A percentile compares a stretch with the other conserved stretches of the same genome.
Evolutionary conservation across 495 filamentous ascomycete species (phyloP).

Genomic region (Tetracladium setigerum): DNA sequence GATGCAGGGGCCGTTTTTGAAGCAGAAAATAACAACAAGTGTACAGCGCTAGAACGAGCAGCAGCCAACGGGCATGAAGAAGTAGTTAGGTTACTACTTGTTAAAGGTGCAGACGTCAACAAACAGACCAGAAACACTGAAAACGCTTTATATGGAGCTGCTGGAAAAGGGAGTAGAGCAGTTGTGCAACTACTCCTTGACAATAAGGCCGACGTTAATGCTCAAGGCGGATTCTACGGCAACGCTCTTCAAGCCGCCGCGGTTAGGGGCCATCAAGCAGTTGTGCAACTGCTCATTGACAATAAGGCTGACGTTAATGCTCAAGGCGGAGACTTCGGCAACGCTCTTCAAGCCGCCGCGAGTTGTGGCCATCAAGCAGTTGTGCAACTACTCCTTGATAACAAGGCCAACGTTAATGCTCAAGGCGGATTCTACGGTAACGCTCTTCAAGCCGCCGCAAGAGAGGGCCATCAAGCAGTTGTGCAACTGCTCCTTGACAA

Average conservation of each 20-base stretch:
- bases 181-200: slow-evolving; percentile 18
- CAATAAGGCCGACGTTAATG: slow-evolving; percentile 19
- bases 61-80: slow-evolving; percentile 11
- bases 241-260: slow-evolving; percentile 19
- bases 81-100: slow-evolving; percentile 16
- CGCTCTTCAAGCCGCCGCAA: slow-evolving; percentile 10
- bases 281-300: slow-evolving; percentile 19
- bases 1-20: slow-evolving; percentile 17
- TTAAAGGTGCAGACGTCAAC: slow-evolving; percentile 20
- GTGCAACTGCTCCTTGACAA: slow-evolving; percentile 19
- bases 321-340: slow-evolving; percentile 8
- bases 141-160: slow-evolving; percentile 21
- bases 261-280: slow-evolving; percentile 9
- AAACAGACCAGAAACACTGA: slow-evolving; percentile 2
- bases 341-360: slow-evolving; percentile 17
- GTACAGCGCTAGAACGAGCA: slow-evolving; percentile 17
- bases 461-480: slow-evolving; percentile 11
- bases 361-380: not conserved
- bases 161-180: not conserved
- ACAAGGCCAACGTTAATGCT: slow-evolving; percentile 20
- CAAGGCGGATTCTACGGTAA: slow-evolving; percentile 15
- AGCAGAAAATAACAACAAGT: slow-evolving; percentile 5
- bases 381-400: slow-evolving; percentile 6
- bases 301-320: slow-evolving; percentile 20
- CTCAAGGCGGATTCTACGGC: slow-evolving; percentile 14